phyloP scores from a whole-genome alignment of 1,139 yeast species.

The Yamadazyma diospyri region DNA sequence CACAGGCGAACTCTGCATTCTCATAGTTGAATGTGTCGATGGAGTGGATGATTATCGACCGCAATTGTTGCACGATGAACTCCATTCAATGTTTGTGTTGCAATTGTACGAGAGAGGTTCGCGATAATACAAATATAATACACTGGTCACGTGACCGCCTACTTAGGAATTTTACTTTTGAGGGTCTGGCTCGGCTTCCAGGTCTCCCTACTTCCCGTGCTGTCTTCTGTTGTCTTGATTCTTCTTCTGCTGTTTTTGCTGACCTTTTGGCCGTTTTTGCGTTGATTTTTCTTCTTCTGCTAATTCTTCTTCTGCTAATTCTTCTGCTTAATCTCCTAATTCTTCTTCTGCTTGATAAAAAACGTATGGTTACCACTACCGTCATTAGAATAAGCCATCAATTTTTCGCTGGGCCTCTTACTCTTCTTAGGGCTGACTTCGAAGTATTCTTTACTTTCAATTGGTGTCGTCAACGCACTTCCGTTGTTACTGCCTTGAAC shows the following conservation, averaged over 20 bases:
- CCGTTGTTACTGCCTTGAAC: slow-evolving; percentile 4
- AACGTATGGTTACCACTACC: slow-evolving; percentile 42
- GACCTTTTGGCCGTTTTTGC: too few species aligned
- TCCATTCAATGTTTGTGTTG: too few species aligned
- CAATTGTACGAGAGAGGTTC: background rate
- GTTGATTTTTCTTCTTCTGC: too few species aligned
- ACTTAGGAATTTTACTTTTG: background rate
- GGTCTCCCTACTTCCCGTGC: too few species aligned
- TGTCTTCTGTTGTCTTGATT: too few species aligned
- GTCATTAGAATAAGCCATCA: slow-evolving; percentile 44
- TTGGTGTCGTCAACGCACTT: slow-evolving; percentile 12
- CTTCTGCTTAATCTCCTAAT: too few species aligned
- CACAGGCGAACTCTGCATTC: slow-evolving; percentile 81
- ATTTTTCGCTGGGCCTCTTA: slow-evolving; percentile 25
- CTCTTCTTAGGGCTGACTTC: slow-evolving; percentile 21
- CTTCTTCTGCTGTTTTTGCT: too few species aligned
- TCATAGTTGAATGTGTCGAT: slow-evolving; percentile 65
- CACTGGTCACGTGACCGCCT: slow-evolving; percentile 1
- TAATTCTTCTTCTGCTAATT: too few species aligned
- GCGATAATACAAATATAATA: slow-evolving; percentile 1
- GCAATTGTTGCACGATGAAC: slow-evolving; percentile 39
- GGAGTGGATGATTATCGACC: slow-evolving; percentile 61
- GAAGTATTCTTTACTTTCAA: slow-evolving; percentile 15
- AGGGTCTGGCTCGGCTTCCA: too few species aligned
- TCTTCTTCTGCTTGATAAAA: slow-evolving; percentile 36